phyloP scores from a whole-genome alignment of 164 flowering plant genomes.

The Malania oleifera region DNA sequence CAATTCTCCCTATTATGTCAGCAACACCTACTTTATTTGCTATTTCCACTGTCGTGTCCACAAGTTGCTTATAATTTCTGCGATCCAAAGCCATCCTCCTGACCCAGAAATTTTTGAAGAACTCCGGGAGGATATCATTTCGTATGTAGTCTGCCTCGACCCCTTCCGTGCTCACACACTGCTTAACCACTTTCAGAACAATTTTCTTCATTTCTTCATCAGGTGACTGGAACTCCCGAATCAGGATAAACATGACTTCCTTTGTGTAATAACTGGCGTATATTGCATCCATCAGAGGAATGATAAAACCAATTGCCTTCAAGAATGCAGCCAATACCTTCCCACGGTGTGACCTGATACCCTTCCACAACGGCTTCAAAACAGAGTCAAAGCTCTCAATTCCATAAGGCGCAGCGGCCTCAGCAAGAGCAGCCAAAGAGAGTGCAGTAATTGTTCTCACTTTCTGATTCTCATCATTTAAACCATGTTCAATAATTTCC shows the following conservation, averaged over 20 bases:
- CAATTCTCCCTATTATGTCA: conserved; percentile 91
- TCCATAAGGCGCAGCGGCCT: conserved; percentile 99
- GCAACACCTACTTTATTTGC: conserved; percentile 97
- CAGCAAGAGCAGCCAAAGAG: conserved; percentile 96
- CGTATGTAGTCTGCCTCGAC: conserved; percentile 91
- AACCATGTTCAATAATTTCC: conserved; percentile 93
- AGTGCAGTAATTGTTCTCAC: conserved; percentile 93
- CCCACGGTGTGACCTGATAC: conserved; percentile 95
- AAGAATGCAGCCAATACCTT: conserved; percentile 97
- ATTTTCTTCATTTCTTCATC: conserved; percentile 99
- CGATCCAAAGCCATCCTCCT: conserved; percentile 97
- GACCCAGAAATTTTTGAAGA: conserved; percentile 91
- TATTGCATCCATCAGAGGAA: conserved; percentile 97
- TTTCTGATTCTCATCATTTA: conserved; percentile 96
- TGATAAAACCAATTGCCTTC: conserved; percentile 95
- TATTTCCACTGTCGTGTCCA: conserved; percentile 94
- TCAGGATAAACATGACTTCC: conserved; percentile 89
- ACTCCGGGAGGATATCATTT: conserved; percentile 87
- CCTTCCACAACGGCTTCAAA: conserved; percentile 98
- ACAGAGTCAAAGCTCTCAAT: conserved; percentile 98
- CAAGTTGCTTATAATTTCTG: conserved; percentile 91
- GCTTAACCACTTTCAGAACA: conserved; percentile 94
- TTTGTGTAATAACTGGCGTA: conserved; percentile 97
- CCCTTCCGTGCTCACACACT: conserved; percentile 97
- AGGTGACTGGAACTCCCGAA: conserved; percentile 97